Evolutionary conservation across 139 green algal species (phyloP).

Genomic region (Chlorella vulgaris): DNA sequence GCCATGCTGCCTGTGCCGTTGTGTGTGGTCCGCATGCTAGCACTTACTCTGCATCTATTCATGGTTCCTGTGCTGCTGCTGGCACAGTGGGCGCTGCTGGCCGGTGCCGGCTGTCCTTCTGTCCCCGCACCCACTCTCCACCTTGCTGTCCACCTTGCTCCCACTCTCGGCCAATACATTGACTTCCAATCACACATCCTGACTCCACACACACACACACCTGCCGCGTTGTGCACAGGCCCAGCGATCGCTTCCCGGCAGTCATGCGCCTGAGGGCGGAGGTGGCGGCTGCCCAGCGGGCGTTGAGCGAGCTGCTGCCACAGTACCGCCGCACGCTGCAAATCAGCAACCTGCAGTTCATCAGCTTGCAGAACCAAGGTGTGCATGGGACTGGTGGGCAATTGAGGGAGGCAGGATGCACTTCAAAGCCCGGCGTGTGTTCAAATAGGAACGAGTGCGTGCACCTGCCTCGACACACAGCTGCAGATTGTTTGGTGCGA

Average conservation of each 20-base stretch:
- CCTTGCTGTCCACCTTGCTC: no score
- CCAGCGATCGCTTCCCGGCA: conserved; percentile 49
- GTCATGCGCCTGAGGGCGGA: conserved; percentile 35
- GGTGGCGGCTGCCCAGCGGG: conserved; percentile 39
- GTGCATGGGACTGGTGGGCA: neutral
- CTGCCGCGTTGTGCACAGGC: neutral
- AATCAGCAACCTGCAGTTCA: conserved; percentile 51
- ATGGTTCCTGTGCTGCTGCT: no score
- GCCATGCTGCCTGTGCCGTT: no score
- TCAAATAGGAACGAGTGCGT: no score
- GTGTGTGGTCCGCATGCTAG: no score
- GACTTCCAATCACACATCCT: neutral
- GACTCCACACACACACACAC: neutral
- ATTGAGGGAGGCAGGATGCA: no score
- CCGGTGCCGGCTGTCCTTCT: neutral
- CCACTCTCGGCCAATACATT: neutral
- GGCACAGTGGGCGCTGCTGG: neutral
- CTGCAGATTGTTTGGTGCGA: no score
- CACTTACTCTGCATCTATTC: no score
- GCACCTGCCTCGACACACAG: no score
- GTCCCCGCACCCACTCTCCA: no score
- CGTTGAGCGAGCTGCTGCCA: conserved; percentile 55
- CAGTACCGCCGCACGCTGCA: conserved; percentile 42
- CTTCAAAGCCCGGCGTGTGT: no score
- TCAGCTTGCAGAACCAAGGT: conserved; percentile 56